Conservation (phyloP, 306 rosid genomes). For the Dicorynia guianensis region DNA sequence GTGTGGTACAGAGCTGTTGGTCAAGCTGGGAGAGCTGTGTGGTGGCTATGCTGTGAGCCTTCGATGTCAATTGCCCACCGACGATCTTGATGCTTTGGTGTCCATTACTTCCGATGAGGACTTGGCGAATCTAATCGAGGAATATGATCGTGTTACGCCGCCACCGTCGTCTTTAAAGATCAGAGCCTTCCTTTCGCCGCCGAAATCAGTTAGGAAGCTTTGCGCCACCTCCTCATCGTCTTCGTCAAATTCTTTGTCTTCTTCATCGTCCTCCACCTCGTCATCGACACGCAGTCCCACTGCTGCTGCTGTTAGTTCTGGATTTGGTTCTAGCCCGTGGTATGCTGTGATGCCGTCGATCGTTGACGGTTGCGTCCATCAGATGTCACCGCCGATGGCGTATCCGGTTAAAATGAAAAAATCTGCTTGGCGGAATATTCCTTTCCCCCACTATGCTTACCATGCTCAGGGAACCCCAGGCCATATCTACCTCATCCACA, state of each 20-base stretch:
- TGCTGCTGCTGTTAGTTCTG: conserved; percentile 32
- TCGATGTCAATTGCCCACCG: conserved; percentile 74
- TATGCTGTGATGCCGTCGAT: neutral
- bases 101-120: conserved; percentile 76
- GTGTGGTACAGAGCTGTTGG: conserved; percentile 56
- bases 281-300: conserved; percentile 24
- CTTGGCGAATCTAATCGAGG: conserved; percentile 66
- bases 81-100: conserved; percentile 76
- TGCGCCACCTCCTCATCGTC: conserved; percentile 50
- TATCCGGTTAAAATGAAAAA: conserved; percentile 34
- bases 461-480: conserved; percentile 4
- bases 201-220: conserved; percentile 47
- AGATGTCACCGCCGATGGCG: conserved; percentile 35
- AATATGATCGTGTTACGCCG: conserved; percentile 60
- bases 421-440: conserved; percentile 35
- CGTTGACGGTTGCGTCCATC: conserved; percentile 48
- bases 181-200: conserved; percentile 68
- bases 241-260: conserved; percentile 48
- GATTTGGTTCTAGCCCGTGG: conserved; percentile 10
- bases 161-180: conserved; percentile 57
- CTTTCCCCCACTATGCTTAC: conserved; percentile 44
- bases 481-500: conserved; percentile 46
- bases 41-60: conserved; percentile 61
- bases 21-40: conserved; percentile 62
- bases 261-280: conserved; percentile 37